Conservation (phyloP, 2,329 filamentous ascomycete species). For the Apiospora hydei region DNA sequence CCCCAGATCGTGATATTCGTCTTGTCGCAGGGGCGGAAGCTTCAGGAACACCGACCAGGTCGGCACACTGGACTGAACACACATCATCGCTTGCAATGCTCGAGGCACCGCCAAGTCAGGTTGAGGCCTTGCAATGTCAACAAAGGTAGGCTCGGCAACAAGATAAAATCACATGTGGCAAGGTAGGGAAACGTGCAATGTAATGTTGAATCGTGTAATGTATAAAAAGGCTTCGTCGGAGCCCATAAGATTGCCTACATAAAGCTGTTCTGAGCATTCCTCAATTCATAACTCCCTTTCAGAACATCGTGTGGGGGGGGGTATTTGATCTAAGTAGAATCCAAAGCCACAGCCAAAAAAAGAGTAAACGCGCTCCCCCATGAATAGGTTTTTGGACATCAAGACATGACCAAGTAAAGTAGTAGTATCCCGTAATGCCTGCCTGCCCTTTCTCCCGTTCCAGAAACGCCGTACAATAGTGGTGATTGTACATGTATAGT, state of each 20-base stretch:
- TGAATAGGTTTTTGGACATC: slow-evolving; percentile 18
- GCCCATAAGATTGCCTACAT: background rate
- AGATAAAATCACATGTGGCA: background rate
- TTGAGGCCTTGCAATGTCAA: background rate
- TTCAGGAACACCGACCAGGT: too few relatives aligned
- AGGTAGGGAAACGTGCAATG: background rate
- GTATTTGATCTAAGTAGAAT: slow-evolving; percentile 16
- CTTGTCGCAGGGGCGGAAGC: too few relatives aligned
- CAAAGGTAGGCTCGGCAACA: background rate
- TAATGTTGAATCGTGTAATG: background rate
- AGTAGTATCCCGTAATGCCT: slow-evolving; percentile 5
- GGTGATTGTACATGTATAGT: background rate
- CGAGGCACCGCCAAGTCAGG: background rate
- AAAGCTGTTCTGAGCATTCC: background rate
- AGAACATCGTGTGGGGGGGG: slow-evolving; percentile 21
- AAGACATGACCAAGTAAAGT: background rate
- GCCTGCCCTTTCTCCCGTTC: background rate
- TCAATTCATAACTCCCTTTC: slow-evolving; percentile 19
- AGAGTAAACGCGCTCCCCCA: background rate
- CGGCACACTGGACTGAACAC: background rate
- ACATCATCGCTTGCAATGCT: background rate
- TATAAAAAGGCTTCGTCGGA: background rate
- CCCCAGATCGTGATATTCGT: too few relatives aligned
- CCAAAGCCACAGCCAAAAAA: slow-evolving; percentile 11
- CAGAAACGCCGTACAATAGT: slow-evolving; percentile 21